Percentiles rank a stretch among this genome's conserved stretches.
These are phyloP conservation scores for Grigorovia yakushimaensis DNA, from an alignment of 805 yeast genomes.

Conservation along the genomic window DNA sequence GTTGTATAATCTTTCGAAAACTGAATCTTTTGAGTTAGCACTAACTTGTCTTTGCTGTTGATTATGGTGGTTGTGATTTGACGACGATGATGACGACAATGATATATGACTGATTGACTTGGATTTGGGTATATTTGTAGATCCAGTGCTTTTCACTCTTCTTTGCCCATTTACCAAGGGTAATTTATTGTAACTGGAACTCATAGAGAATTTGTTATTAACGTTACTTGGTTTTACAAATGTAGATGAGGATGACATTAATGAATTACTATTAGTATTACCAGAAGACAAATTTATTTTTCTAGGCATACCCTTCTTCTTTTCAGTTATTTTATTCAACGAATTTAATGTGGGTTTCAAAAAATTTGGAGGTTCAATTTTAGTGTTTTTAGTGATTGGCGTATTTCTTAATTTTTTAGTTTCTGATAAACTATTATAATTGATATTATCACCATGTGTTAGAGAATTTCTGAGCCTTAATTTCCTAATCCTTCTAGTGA, in stretches of 20 bases:
- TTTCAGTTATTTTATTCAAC: conserved; percentile 9
- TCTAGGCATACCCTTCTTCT: neutral
- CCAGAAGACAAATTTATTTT: neutral
- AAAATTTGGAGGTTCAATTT: conserved; percentile 17
- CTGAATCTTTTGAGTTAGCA: conserved; percentile 7
- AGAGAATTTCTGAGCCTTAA: conserved; percentile 13
- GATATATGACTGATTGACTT: neutral
- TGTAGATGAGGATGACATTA: neutral
- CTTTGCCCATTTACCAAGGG: neutral
- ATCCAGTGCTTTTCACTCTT: neutral
- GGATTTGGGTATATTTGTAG: neutral
- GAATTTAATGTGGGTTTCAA: conserved; percentile 20
- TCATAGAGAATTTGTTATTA: neutral
- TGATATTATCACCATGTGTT: neutral
- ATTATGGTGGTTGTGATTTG: neutral
- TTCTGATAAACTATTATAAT: neutral
- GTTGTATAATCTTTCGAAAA: conserved; percentile 21
- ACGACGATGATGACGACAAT: neutral
- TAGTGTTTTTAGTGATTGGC: conserved; percentile 11
- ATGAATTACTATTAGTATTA: neutral
- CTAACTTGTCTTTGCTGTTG: neutral
- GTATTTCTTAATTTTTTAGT: conserved; percentile 9
- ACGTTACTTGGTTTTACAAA: neutral
- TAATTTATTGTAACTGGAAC: neutral
- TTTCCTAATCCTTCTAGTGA: conserved; percentile 21